Percentiles rank a stretch among this genome's conserved stretches.
phyloP scores from a whole-genome alignment of 2,329 filamentous ascomycete species.

The Colletotrichum filicis region DNA sequence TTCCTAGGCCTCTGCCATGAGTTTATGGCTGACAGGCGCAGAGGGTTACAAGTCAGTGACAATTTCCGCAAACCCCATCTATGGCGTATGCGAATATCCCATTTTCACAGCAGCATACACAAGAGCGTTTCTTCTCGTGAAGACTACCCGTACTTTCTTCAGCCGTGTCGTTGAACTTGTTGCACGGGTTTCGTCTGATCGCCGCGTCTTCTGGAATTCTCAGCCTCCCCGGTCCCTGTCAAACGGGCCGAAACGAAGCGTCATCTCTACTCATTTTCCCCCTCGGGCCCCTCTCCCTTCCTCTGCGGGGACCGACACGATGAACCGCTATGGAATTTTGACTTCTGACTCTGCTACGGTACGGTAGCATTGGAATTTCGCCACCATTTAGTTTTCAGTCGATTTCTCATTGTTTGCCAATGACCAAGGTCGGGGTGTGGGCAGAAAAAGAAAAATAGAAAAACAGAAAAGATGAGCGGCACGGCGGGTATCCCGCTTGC shows the following conservation, averaged over 20 bases:
- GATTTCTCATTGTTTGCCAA: not conserved
- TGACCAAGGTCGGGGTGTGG: not conserved
- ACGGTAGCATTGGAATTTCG: not conserved
- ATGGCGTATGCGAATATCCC: not conserved
- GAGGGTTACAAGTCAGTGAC: not conserved
- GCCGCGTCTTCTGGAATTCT: not conserved
- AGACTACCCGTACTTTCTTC: not conserved
- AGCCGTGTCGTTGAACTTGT: not conserved
- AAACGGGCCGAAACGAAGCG: slow-evolving; percentile 29
- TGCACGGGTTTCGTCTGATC: slow-evolving; percentile 18
- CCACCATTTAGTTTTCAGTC: not conserved
- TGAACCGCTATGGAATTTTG: slow-evolving; percentile 4
- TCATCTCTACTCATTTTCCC: not conserved
- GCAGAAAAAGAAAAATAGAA: not conserved
- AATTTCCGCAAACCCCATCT: not conserved
- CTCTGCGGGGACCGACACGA: slow-evolving; percentile 3
- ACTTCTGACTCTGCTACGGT: not conserved
- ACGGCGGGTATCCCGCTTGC: not conserved
- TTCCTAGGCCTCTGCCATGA: not conserved
- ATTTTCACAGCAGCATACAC: not conserved
- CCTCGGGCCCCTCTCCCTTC: not conserved
- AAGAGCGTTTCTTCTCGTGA: not conserved
- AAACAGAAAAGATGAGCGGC: not conserved
- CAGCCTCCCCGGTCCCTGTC: slow-evolving; percentile 25
- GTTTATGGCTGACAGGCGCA: not conserved